These are phyloP conservation scores for Przewalskia tangutica DNA, from an alignment of 257 asterid genomes.

Conservation along the genomic window DNA sequence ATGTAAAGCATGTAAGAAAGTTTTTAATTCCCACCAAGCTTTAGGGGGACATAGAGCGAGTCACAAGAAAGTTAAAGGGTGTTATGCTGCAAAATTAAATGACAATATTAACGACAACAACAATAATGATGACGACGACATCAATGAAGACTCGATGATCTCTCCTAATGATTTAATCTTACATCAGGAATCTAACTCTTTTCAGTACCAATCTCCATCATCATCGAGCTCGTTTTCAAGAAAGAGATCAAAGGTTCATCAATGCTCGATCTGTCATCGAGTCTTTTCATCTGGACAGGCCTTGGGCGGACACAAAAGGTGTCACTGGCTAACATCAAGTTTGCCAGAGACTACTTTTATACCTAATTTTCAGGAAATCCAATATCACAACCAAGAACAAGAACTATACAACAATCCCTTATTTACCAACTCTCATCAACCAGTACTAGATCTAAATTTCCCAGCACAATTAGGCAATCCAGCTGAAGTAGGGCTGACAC, in stretches of 20 bases:
- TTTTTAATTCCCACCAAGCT: constrained; percentile 83
- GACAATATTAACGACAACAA: background rate
- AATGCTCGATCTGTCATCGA: constrained; percentile 66
- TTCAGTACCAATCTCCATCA: background rate
- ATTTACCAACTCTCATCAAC: constrained; percentile 8
- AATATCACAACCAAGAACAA: constrained; percentile 10
- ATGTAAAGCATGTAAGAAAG: constrained; percentile 73
- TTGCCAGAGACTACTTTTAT: constrained; percentile 41
- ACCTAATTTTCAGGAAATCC: constrained; percentile 24
- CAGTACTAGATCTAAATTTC: constrained; percentile 37
- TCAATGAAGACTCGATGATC: constrained; percentile 17
- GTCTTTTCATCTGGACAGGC: constrained; percentile 81
- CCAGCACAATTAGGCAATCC: constrained; percentile 14
- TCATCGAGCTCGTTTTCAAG: background rate
- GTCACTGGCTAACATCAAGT: constrained; percentile 60
- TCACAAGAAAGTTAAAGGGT: constrained; percentile 88
- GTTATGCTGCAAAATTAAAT: constrained; percentile 51
- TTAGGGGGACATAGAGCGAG: constrained; percentile 94
- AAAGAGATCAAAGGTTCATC: constrained; percentile 44
- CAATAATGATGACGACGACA: background rate
- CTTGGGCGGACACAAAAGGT: constrained; percentile 75
- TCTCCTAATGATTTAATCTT: background rate
- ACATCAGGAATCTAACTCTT: constrained; percentile 13
- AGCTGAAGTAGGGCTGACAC: background rate
- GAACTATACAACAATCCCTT: constrained; percentile 32